phyloP scores from a whole-genome alignment of 306 rosid genomes.

The Corylus americana region DNA sequence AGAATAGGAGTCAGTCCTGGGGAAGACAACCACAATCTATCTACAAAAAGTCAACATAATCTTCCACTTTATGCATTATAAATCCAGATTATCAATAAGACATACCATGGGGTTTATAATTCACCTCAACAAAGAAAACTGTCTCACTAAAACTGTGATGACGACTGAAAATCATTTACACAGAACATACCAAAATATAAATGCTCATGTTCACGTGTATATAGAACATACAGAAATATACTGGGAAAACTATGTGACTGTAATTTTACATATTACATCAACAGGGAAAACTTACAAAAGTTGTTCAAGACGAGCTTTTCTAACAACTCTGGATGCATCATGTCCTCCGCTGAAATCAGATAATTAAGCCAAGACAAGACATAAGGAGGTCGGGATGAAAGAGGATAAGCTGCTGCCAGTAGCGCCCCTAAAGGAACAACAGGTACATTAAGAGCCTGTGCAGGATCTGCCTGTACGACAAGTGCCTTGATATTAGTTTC shows the following conservation, averaged over 20 bases:
- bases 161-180: background rate
- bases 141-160: background rate
- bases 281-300: slow-evolving; percentile 71
- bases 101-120: background rate
- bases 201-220: background rate
- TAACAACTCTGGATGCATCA: slow-evolving; percentile 93
- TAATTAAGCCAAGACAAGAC: slow-evolving; percentile 78
- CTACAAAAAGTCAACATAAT: no score
- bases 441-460: slow-evolving; percentile 93
- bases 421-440: slow-evolving; percentile 88
- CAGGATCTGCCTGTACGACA: slow-evolving; percentile 94
- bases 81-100: no score
- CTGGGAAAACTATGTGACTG: background rate
- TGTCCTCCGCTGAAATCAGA: slow-evolving; percentile 87
- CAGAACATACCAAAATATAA: background rate
- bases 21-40: no score
- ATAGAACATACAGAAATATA: background rate
- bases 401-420: slow-evolving; percentile 87
- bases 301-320: slow-evolving; percentile 85
- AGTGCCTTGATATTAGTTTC: slow-evolving; percentile 34
- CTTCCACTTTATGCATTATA: no score
- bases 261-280: slow-evolving; percentile 12
- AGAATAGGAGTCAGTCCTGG: no score
- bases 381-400: slow-evolving; percentile 76
- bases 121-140: background rate